These are phyloP conservation scores for Cytospora chrysosperma DNA, from an alignment of 2,329 filamentous ascomycete genomes.

Conservation along the genomic window DNA sequence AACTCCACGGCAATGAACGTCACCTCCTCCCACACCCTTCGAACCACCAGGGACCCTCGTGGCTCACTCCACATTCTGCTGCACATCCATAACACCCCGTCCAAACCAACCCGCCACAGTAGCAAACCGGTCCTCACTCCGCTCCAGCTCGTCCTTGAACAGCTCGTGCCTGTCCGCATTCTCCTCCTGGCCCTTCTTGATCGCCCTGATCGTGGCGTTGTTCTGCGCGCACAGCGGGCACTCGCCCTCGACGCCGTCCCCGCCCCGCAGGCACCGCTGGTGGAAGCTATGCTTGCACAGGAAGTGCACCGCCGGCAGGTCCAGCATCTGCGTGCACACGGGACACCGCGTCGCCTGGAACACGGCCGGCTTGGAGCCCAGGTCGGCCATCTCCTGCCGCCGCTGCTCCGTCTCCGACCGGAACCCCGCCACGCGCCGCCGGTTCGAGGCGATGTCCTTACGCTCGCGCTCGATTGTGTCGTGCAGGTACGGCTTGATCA, in stretches of 20 bases:
- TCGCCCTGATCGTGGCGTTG: slow-evolving; percentile 85
- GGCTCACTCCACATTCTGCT: slow-evolving; percentile 34
- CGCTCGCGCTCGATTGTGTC: slow-evolving; percentile 87
- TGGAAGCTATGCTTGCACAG: slow-evolving; percentile 97
- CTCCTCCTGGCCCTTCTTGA: slow-evolving; percentile 82
- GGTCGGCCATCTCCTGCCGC: slow-evolving; percentile 72
- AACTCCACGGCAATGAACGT: too few relatives aligned
- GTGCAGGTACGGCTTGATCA: slow-evolving; percentile 90
- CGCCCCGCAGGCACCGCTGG: slow-evolving; percentile 71
- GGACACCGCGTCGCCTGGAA: slow-evolving; percentile 90
- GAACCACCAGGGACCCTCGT: not conserved
- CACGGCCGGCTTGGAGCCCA: slow-evolving; percentile 76
- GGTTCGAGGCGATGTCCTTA: slow-evolving; percentile 78
- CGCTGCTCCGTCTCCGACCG: slow-evolving; percentile 80
- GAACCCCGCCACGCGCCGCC: slow-evolving; percentile 79
- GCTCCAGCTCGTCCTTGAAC: slow-evolving; percentile 76
- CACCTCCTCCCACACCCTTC: not conserved
- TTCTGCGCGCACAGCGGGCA: slow-evolving; percentile 83
- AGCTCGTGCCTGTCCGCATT: slow-evolving; percentile 84
- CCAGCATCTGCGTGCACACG: slow-evolving; percentile 73
- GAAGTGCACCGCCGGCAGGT: slow-evolving; percentile 91
- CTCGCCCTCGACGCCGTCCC: slow-evolving; percentile 47
- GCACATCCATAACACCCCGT: slow-evolving; percentile 76
- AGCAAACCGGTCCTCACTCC: slow-evolving; percentile 81
- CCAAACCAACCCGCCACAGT: slow-evolving; percentile 95